These are phyloP conservation scores for Leucocoprinus birnbaumii DNA, from an alignment of 768 basidiomycete genomes.

Conservation along the genomic window DNA sequence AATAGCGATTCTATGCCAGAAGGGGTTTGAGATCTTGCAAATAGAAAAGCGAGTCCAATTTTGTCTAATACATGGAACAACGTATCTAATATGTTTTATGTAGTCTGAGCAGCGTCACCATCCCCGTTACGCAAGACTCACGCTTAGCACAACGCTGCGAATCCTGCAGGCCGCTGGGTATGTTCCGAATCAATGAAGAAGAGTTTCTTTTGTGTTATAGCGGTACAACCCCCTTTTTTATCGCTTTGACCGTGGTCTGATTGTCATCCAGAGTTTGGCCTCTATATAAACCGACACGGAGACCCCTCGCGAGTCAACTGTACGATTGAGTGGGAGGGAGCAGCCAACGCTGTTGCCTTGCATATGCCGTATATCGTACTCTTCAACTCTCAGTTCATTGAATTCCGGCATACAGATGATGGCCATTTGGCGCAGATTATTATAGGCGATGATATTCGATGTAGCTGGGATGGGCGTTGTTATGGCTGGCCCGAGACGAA, in stretches of 20 bases:
- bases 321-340: slow-evolving; percentile 94
- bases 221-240: slow-evolving; percentile 44
- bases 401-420: slow-evolving; percentile 82
- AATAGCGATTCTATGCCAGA: slow-evolving; percentile 89
- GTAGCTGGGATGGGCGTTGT: slow-evolving; percentile 86
- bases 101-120: slow-evolving; percentile 86
- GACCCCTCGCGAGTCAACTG: slow-evolving; percentile 72
- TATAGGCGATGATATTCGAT: slow-evolving; percentile 78
- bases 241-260: background rate
- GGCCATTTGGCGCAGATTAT: slow-evolving; percentile 86
- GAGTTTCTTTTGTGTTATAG: slow-evolving; percentile 95
- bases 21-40: slow-evolving; percentile 99
- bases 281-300: slow-evolving; percentile 94
- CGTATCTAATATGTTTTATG: no score
- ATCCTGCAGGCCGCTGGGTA: slow-evolving; percentile 82
- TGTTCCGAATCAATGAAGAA: slow-evolving; percentile 90
- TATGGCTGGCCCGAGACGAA: slow-evolving; percentile 42
- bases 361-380: slow-evolving; percentile 89
- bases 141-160: slow-evolving; percentile 83
- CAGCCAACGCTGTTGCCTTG: slow-evolving; percentile 86
- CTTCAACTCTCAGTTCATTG: slow-evolving; percentile 90
- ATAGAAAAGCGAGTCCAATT: no score
- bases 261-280: slow-evolving; percentile 70
- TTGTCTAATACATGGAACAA: no score
- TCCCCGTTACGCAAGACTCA: slow-evolving; percentile 75